phyloP scores from a whole-genome alignment of 2,329 filamentous ascomycete species.

The Alternaria incomplexa region DNA sequence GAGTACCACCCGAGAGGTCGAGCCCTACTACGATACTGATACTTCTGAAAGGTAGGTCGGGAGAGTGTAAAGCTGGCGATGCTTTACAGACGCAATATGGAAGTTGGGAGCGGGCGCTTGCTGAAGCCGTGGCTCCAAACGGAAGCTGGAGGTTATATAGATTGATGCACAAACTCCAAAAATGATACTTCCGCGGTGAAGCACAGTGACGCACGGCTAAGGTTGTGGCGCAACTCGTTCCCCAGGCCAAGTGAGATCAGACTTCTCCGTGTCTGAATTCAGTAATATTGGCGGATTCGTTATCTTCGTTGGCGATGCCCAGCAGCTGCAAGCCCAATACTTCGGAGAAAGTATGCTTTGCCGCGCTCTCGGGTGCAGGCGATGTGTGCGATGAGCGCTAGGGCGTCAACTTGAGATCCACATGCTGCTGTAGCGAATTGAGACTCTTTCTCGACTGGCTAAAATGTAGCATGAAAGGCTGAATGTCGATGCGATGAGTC shows the following conservation, averaged over 20 bases:
- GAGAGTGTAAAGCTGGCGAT: slow-evolving; percentile 11
- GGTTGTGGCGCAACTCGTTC: slow-evolving; percentile 24
- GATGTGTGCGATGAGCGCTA: slow-evolving; percentile 24
- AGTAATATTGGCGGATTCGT: slow-evolving; percentile 28
- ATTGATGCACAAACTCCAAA: slow-evolving; percentile 17
- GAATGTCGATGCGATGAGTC: slow-evolving; percentile 23
- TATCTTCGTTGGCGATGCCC: slow-evolving; percentile 32
- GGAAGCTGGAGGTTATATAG: slow-evolving; percentile 33
- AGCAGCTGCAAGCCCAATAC: slow-evolving; percentile 10
- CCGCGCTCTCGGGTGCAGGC: slow-evolving; percentile 10
- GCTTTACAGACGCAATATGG: slow-evolving; percentile 10
- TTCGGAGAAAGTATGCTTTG: slow-evolving; percentile 25
- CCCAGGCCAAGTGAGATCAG: slow-evolving; percentile 31
- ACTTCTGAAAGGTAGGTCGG: slow-evolving; percentile 1
- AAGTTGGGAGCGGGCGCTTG: slow-evolving; percentile 19
- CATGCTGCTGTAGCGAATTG: slow-evolving; percentile 12
- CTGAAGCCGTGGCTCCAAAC: slow-evolving; percentile 21
- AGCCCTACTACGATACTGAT: background rate
- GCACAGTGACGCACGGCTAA: slow-evolving; percentile 34
- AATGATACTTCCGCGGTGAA: slow-evolving; percentile 46
- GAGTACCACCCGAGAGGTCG: slow-evolving; percentile 3
- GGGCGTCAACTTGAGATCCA: slow-evolving; percentile 17
- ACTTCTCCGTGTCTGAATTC: slow-evolving; percentile 25
- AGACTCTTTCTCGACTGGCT: slow-evolving; percentile 9
- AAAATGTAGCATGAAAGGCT: slow-evolving; percentile 11